Evolutionary conservation across 163 green algal species (phyloP).

Genomic region (Chlorella variabilis): DNA sequence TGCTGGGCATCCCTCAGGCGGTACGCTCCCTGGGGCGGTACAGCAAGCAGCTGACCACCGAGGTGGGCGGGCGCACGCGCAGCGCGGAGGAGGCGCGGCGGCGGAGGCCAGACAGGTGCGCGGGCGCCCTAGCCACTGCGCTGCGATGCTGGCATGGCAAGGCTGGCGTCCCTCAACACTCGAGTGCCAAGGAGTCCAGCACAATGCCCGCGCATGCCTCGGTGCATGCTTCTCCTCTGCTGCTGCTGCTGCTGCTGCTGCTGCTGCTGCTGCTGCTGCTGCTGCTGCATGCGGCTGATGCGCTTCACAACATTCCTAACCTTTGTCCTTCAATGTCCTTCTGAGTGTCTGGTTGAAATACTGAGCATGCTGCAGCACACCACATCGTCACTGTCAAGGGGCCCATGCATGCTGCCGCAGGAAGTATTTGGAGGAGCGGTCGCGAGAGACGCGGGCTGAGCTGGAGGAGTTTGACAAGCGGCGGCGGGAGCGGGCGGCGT

Average conservation of each 20-base stretch:
- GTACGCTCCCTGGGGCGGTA: constrained; percentile 26
- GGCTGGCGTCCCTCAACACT: no score
- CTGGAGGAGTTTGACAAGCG: constrained; percentile 48
- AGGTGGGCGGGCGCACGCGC: constrained; percentile 24
- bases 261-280: no score
- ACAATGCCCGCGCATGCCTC: no score
- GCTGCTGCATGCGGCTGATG: background rate
- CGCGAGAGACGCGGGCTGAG: constrained; percentile 29
- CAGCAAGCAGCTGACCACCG: constrained; percentile 8
- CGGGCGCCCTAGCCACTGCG: no score
- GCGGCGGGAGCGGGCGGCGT: constrained; percentile 22
- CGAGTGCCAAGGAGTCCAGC: no score
- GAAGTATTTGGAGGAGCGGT: constrained; percentile 44
- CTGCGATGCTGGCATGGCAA: background rate
- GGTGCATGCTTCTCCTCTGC: background rate
- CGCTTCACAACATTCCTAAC: background rate
- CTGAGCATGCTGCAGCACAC: no score
- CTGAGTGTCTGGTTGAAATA: no score
- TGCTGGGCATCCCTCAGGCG: constrained; percentile 3
- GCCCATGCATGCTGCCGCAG: background rate
- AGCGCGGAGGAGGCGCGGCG: constrained; percentile 10
- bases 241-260: no score
- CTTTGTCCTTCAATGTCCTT: no score
- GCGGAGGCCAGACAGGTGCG: constrained; percentile 33
- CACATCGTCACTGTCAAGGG: no score